Evolutionary conservation across 1,284 basidiomycete species (phyloP).

Genomic region (Puccinia coronata): DNA sequence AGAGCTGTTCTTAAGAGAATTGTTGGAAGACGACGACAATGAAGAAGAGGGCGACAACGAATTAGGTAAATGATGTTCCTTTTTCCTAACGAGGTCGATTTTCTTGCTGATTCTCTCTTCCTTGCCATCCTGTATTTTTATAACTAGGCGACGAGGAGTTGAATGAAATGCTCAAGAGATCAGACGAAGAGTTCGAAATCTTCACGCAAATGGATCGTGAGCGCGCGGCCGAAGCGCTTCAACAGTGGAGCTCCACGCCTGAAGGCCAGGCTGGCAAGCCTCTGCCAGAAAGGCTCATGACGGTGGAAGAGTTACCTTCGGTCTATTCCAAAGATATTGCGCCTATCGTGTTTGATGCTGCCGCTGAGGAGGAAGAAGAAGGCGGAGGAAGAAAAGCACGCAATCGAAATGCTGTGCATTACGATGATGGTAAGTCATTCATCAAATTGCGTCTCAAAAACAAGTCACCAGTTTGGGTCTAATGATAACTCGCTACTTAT

Average conservation of each 20-base stretch:
- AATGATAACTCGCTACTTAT: neutral
- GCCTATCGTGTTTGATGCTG: slow-evolving; percentile 37
- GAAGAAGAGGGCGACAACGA: slow-evolving; percentile 58
- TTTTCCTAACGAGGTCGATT: neutral
- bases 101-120: neutral
- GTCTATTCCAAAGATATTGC: slow-evolving; percentile 66
- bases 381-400: slow-evolving; percentile 54
- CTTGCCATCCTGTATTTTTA: too few relatives aligned
- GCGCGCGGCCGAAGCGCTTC: slow-evolving; percentile 71
- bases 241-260: slow-evolving; percentile 73
- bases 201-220: slow-evolving; percentile 85
- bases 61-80: slow-evolving; percentile 63
- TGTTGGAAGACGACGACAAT: slow-evolving; percentile 58
- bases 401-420: slow-evolving; percentile 57
- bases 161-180: slow-evolving; percentile 87
- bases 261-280: slow-evolving; percentile 67
- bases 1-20: slow-evolving; percentile 82
- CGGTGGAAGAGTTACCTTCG: slow-evolving; percentile 85
- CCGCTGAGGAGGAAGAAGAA: slow-evolving; percentile 54
- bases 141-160: slow-evolving; percentile 97
- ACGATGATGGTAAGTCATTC: slow-evolving; percentile 57
- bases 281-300: slow-evolving; percentile 76
- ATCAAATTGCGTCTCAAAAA: neutral
- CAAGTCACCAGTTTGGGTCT: neutral
- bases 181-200: slow-evolving; percentile 73